Base-by-base conservation (phyloP, 2,329 filamentous ascomycete genomes). In the Aspergillus persii region DNA sequence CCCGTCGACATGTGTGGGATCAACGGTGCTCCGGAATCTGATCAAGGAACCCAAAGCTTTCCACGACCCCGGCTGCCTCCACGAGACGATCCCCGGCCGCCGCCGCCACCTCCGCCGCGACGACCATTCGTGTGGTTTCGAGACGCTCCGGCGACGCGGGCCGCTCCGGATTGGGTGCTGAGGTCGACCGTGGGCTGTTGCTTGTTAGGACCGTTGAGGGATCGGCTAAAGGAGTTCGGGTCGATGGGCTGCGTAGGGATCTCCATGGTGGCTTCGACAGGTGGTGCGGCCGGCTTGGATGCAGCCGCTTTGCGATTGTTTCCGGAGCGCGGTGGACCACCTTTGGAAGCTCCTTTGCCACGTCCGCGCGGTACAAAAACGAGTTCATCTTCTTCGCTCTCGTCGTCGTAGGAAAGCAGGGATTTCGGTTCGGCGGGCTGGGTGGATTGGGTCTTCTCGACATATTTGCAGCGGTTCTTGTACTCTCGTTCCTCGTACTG, bases 371-470 rank as follows among this genome's bases (percentile, higher is more conserved):
- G 76, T 30, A 78, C 74, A 58, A 81, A 81, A 2, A 81, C 78
- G 30, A 81, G 69, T 59, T 80, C 78, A 62, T 81, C 79, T 58
- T 80, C 79, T 26, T 80, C 78, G 41, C 76, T 80, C 12, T 80
- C 78, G n/a, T 76, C 77, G 39, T 80, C 78, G 60, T 80, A 80
- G 7, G 77, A 76, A 50, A 80, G 73, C 5, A 80, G 66, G 4
- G 77, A 73, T 63, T 79, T 79, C 8, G 77, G 75, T 53, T 80
- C 76, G 3, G 69, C 47, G 4, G 65, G 63, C 59, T 75, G 73
- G 15, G 70, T 49, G 3, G 65, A 63, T 59, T 75, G 73, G 12
- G 70, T 79, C 65, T 79, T 79, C 63, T 80, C 78, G 18, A 75
- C 71, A 60, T 78, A 76, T 61, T 77, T 79, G 67, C 76, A 78